Evolutionary conservation across 2,329 filamentous ascomycete species (phyloP).

Genomic region (Cryoendolithus antarcticus): DNA sequence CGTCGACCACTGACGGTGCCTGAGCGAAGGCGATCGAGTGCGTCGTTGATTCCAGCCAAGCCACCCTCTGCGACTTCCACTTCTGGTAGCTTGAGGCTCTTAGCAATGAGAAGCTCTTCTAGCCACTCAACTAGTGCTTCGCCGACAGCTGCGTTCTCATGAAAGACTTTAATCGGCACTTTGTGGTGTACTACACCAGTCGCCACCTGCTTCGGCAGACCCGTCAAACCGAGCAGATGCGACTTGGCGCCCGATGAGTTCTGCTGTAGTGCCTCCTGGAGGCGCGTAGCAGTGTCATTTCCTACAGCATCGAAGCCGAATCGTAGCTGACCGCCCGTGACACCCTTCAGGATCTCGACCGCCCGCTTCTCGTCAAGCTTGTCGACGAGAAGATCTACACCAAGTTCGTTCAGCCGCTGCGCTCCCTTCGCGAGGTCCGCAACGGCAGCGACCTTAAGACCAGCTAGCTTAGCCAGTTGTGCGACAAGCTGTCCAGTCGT

Average conservation of each 20-base stretch:
- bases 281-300: constrained; percentile 46
- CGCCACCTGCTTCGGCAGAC: constrained; percentile 47
- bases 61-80: constrained; percentile 54
- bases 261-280: constrained; percentile 42
- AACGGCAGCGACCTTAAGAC: constrained; percentile 52
- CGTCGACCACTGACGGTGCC: constrained; percentile 57
- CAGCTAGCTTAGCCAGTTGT: constrained; percentile 55
- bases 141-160: constrained; percentile 53
- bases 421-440: constrained; percentile 58
- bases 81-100: constrained; percentile 46
- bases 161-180: constrained; percentile 66
- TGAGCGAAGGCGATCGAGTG: constrained; percentile 51
- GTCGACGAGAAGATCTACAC: constrained; percentile 56
- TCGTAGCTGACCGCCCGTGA: constrained; percentile 45
- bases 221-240: constrained; percentile 57
- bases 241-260: constrained; percentile 13
- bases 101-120: constrained; percentile 47
- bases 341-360: constrained; percentile 48
- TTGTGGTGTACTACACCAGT: constrained; percentile 45
- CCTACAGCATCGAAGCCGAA: constrained; percentile 61
- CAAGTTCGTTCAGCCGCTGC: constrained; percentile 38
- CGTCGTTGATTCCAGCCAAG: constrained; percentile 53
- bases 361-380: constrained; percentile 54
- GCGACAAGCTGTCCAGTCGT: constrained; percentile 55
- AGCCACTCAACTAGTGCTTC: constrained; percentile 53